Evolutionary conservation across 331 rosid species (phyloP), one percentile per base, ranked within the genome.

Genomic region (Quercus phellos): DNA sequence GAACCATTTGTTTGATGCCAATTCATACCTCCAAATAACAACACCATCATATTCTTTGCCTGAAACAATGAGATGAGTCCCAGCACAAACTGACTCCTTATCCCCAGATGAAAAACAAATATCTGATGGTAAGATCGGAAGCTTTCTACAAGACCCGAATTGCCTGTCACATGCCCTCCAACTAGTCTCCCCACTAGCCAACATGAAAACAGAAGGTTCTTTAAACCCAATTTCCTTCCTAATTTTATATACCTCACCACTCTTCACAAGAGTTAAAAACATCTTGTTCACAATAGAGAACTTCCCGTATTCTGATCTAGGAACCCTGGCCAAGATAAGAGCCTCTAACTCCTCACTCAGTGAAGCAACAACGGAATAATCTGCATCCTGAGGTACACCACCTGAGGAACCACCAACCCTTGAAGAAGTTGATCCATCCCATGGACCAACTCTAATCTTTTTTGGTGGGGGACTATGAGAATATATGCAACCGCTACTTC

Each of bases 141-240:
- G 92, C 84, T 72, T 86, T 67, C 81, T 82, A 26, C 88, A 85
- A 4, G 85, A 76, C 75, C 29, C 80, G 83, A 90, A 89, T 55
- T 89, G 78, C 82, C 86, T 78, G 75, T 89, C 93, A 55, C 90
- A 92, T 30, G 90, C 88, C 89, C 90, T 85, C 98, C 98, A 92
- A 24, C 81, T 83, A 42, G 78, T 78, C 74, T 89, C 97, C 1
- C 97, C 98, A 29, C 78, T 72, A 0, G 93, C 89, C 9, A 90
- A 73, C 91, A 94, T 90, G 19, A 89, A 92, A 43, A 94, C 97
- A 9, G 95, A 85, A 0, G 91, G 85, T 32, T 94, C 97, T 70
- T 78, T 86, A 55, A 79, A 56, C 66, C 92, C 92, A n/a, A 88
- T 75, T 21, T 84, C 82, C 18, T 75, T 87, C 60, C 98, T 84